Evolutionary conservation across 140 eudicot genomes (phyloP), one percentile per base, ranked within the genome.

Genomic region (Ambrosia hybrid): DNA sequence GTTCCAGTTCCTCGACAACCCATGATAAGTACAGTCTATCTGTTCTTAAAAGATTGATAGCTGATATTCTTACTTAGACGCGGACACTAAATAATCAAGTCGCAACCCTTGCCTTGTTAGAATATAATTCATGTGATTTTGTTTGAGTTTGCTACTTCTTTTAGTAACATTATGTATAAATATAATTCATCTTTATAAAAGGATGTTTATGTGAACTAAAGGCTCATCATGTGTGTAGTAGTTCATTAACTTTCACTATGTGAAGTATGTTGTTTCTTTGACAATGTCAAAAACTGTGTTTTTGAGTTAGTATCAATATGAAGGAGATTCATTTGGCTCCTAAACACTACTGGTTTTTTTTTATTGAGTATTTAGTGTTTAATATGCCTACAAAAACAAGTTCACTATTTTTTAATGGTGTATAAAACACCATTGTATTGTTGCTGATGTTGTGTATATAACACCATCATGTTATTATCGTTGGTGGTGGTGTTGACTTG

Each of bases 1-100:
- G 70, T 78, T 53, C 41, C 73, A 78, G 4, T 65, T 78, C 62
- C n/a, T 46, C 52, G 78, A 78, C 43, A 78, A 71, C 64, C 49
- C 68, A 57, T 78, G 57, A 71, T 14, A 78, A 71, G 52, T 65
- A 70, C 36, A 45, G 36, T 3, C n/a, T 5, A 12, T 57, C 33
- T 53, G 14, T 57, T 65, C 34, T 65, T 34, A 30, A 45, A 65
- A 46, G 55, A 77, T 57, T 56, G 12, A 45, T 30, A 72, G 26
- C 48, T 76, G 56, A 68, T 68, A 39, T 57, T 45, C 17, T n/a
- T 68, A 14, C 41, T 57, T 60, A 58, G 16, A 76, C 56, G 16
- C 45, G 14, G 48, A 58, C 14, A 16, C 70, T 45, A 71, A 78
- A 65, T 78, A 72, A 78, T 65, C 55, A 36, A 53, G 58, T 3